Evolutionary conservation across 225 moss, liverwort and hornwort genomes (phyloP), one percentile per base, ranked within the genome.

Genomic region (Bryoerythrophyllum caledonicum): DNA sequence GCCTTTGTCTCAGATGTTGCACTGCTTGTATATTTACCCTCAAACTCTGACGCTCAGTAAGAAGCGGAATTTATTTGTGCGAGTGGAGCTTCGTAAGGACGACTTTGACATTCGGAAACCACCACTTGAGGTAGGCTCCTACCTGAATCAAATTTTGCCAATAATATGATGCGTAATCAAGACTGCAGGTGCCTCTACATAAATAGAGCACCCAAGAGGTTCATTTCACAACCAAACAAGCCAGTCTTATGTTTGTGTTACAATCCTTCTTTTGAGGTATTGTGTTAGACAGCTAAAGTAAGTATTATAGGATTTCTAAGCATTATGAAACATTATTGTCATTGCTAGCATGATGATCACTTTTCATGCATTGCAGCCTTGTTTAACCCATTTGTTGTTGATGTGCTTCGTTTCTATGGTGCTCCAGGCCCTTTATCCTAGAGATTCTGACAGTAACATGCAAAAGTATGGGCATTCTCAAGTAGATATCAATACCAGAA

Each of bases 391-490:
- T 16, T 63, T 32, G 32, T 54, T 53, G 16, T 34, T 19, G 38
- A 52, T 51, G 19, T 65, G 20, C 54, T 20, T 40, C 9, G 12
- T 65, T 46, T 57, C 46, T 7, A 35, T 60, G 49, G 46, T 62
- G 54, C 14, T 73, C 41, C 84, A 93, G 91, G 93, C 91, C 48
- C 80, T 93, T 21, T 93, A 91, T 81, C 86, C 93, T 41, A 85
- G 91, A 80, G 91, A 89, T 77, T 70, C 83, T 5, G 85, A 78
- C 56, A 78, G 88, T 74, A 85, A 81, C 17, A 88, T 93, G 82
- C 91, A 93, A 72, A 93, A 88, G 82, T 88, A 82, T 76, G 93
- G 87, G 11, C 91, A 91, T 79, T 88, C 93, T 74, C 93, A 93
- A 86, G 79, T 91, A 77, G 91, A 91, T 76, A 91, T 81, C 69